Evolutionary conservation across 2,329 filamentous ascomycete genomes (phyloP).

Genomic region (Fusarium sp.): DNA sequence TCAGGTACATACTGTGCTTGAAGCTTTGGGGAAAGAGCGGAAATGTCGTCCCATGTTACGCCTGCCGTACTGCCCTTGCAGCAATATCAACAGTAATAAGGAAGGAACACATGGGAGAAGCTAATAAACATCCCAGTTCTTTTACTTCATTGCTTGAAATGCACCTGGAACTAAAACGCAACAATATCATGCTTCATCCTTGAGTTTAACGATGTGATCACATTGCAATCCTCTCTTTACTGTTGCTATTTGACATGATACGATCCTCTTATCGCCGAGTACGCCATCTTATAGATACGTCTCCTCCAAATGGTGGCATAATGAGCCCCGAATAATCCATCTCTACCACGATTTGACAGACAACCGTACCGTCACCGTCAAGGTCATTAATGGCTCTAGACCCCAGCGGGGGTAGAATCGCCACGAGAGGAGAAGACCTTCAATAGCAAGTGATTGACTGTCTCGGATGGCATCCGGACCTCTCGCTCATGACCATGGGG

Average conservation of each 20-base stretch:
- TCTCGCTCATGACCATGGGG: slow-evolving; percentile 24
- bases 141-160: background rate
- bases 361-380: background rate
- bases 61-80: slow-evolving; percentile 4
- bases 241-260: background rate
- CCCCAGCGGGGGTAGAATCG: slow-evolving; percentile 11
- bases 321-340: slow-evolving; percentile 6
- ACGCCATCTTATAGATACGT: background rate
- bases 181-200: slow-evolving; percentile 1
- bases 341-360: slow-evolving; percentile 8
- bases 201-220: background rate
- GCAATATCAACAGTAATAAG: slow-evolving; percentile 1
- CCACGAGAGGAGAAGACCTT: slow-evolving; percentile 11
- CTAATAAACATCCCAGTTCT: background rate
- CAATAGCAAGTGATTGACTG: slow-evolving; percentile 1
- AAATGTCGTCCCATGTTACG: slow-evolving; percentile 18
- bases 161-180: slow-evolving; percentile 2
- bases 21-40: background rate
- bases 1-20: background rate
- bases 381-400: slow-evolving; percentile 9
- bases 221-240: background rate
- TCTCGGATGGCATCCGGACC: slow-evolving; percentile 33
- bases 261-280: background rate
- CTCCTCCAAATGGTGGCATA: slow-evolving; percentile 12
- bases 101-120: background rate